Conservation (phyloP, 1,284 basidiomycete genomes). For the Ceratobasidium sp. region DNA sequence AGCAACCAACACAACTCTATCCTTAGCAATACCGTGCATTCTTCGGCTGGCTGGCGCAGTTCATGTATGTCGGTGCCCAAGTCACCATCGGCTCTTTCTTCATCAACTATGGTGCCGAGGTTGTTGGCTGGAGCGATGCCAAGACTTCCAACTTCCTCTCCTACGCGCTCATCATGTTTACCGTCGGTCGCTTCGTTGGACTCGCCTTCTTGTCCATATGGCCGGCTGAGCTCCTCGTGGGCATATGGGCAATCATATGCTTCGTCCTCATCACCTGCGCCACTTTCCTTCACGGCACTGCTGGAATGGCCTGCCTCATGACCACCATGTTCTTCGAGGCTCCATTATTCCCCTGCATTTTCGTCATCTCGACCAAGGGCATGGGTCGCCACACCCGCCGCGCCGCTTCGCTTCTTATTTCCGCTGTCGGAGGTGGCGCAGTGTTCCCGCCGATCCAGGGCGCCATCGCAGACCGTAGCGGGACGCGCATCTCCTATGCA, state of each 20-base stretch:
- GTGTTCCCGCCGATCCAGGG: conserved; percentile 53
- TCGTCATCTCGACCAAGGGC: conserved; percentile 54
- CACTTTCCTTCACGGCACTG: conserved; percentile 52
- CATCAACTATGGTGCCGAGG: conserved; percentile 56
- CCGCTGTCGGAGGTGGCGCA: conserved; percentile 55
- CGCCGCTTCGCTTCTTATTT: conserved; percentile 53
- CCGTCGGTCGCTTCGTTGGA: conserved; percentile 50
- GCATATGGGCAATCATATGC: conserved; percentile 51
- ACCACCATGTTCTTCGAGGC: conserved; percentile 58
- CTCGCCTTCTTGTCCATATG: conserved; percentile 54
- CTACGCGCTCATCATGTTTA: conserved; percentile 48
- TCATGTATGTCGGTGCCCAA: conserved; percentile 56
- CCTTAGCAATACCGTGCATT: conserved; percentile 37
- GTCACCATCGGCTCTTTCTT: conserved; percentile 58
- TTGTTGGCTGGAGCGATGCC: conserved; percentile 50
- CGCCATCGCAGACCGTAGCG: conserved; percentile 44
- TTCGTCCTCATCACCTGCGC: conserved; percentile 53
- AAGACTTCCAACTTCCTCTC: conserved; percentile 54
- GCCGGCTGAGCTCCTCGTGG: conserved; percentile 54
- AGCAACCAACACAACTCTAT: not conserved
- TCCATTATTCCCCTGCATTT: conserved; percentile 51
- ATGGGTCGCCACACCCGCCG: conserved; percentile 56
- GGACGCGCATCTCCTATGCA: conserved; percentile 51
- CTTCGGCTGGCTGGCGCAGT: conserved; percentile 55
- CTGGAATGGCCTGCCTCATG: conserved; percentile 55